Conservation (phyloP, 23 red algal genomes). For the Gracilaria domingensis region DNA sequence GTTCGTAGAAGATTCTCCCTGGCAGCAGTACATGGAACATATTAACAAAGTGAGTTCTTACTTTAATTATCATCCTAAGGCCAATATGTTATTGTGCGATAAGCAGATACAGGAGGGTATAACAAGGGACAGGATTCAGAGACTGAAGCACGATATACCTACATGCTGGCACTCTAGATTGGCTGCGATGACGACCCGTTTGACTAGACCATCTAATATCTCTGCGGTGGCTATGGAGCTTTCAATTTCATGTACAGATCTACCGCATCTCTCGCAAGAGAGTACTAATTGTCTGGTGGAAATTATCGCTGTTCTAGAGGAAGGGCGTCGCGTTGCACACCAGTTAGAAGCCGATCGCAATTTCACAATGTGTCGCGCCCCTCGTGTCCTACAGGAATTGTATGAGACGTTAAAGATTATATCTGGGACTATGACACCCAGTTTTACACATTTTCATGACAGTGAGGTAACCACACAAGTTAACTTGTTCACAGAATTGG, state of each 20-base stretch:
- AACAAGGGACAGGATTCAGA: not conserved
- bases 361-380: not conserved
- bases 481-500: too few relatives aligned
- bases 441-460: not conserved
- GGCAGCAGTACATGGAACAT: not conserved
- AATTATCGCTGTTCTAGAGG: not conserved
- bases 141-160: not conserved
- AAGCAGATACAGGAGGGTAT: not conserved
- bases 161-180: not conserved
- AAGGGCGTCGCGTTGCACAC: not conserved
- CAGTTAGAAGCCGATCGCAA: not conserved
- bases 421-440: not conserved
- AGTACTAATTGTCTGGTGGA: not conserved
- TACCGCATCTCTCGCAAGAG: not conserved
- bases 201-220: not conserved
- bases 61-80: not conserved
- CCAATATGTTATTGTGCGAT: not conserved
- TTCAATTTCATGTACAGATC: not conserved
- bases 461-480: not conserved
- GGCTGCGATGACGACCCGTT: not conserved
- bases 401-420: constrained; percentile 10
- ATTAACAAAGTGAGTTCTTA: not conserved
- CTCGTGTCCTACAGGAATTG: not conserved
- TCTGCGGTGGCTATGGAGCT: not conserved
- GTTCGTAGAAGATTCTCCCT: not conserved